Evolutionary conservation across 192 early-diverging fungal genomes (phyloP).

Genomic region (Gigaspora rosea): DNA sequence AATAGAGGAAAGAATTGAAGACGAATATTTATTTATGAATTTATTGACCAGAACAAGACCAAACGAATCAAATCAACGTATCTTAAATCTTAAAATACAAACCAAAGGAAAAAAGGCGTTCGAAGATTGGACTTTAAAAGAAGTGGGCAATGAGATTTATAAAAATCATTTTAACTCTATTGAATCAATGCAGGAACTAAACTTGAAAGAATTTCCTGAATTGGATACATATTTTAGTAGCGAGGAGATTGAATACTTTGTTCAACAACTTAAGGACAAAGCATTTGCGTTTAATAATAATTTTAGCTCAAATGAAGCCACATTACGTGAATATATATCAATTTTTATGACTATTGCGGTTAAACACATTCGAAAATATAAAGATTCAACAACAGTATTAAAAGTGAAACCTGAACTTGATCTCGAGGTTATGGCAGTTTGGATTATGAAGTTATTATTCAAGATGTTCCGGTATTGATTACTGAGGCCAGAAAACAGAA

Average conservation of each 20-base stretch:
- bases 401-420: constrained; percentile 7
- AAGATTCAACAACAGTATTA: neutral
- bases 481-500: constrained; percentile 12
- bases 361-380: neutral
- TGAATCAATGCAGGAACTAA: neutral
- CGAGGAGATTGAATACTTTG: neutral
- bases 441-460: constrained; percentile 22
- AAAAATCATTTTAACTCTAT: constrained; percentile 3
- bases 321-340: constrained; percentile 13
- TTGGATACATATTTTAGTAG: neutral
- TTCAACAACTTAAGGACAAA: neutral
- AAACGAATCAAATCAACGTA: neutral
- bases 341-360: constrained; percentile 8
- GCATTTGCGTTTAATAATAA: neutral
- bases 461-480: neutral
- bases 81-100: constrained; percentile 8
- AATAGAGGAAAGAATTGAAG: neutral
- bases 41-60: neutral
- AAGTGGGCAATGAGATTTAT: neutral
- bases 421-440: neutral
- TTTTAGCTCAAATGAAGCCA: neutral
- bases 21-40: neutral
- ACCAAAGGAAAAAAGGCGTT: constrained; percentile 5
- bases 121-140: neutral
- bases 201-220: neutral